Evolutionary conservation across 2,329 filamentous ascomycete genomes (phyloP), one percentile per base, ranked within the genome.

Genomic region (Sporothrix inflata): DNA sequence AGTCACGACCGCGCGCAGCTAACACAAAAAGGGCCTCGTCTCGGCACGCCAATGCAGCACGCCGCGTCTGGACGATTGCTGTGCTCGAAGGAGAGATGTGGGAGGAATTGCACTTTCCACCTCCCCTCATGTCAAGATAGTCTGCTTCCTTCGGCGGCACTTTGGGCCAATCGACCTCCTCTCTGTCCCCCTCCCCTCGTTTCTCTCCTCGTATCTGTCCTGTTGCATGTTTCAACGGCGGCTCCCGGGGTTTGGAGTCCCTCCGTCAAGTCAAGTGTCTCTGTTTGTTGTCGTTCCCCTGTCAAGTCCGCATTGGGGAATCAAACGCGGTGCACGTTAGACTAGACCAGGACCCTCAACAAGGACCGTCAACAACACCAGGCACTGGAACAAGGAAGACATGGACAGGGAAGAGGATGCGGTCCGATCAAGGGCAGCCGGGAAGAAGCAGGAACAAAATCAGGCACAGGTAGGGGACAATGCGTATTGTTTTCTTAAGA

Each of bases 141-240:
- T 11, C 27, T 38, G 55, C 30, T 60, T 60, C 55, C 55, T 60
- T 60, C 55, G 27, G 55, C 16, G 27, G 30, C 55, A 60, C 55
- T n/a, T 38, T 38, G 27, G 55, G 16, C 53, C 53, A 57, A 34
- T 57, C 19, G 27, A 16, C 16, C 55, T 19, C 16, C 27, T 3
- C 19, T 34, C 55, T 9, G 14, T n/a, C 55, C 16, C 55, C 38
- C 53, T 57, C n/a, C 19, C 53, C 53, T 57, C 27, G 24, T 34
- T 19, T 34, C 53, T 51, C 47, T 27, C 51, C n/a, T 55, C 47
- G 24, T 55, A 27, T 53, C 14, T 27, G 51, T 24, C 24, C 51
- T 53, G 24, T 30, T 60, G 55, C 55, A 38, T 60, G 55, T 34
- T 60, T 60, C 55, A 60, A 60, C 16, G 55, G 55, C 55, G 55